Evolutionary conservation across 2,329 filamentous ascomycete genomes (phyloP).

Genomic region (Fusarium subtropicale): DNA sequence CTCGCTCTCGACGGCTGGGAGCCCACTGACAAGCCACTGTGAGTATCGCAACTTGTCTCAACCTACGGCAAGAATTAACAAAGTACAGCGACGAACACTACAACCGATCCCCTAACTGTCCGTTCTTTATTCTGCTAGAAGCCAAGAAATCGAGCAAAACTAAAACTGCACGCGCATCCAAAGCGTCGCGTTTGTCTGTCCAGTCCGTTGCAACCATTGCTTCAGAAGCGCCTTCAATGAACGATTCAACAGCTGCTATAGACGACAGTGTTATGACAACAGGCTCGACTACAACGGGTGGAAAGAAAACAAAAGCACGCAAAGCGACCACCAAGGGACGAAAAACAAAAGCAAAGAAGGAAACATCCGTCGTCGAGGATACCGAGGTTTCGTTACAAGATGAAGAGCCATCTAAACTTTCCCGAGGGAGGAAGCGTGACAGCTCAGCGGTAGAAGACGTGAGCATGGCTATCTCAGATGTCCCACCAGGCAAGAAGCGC

Average conservation of each 20-base stretch:
- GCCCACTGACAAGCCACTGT: conserved; percentile 88
- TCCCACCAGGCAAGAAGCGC: conserved; percentile 69
- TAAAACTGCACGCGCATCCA: conserved; percentile 71
- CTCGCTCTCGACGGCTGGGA: conserved; percentile 96
- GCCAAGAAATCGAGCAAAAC: conserved; percentile 67
- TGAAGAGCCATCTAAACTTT: conserved; percentile 51
- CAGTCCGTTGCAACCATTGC: conserved; percentile 66
- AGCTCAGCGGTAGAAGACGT: conserved; percentile 70
- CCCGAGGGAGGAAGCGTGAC: conserved; percentile 70
- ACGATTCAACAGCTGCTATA: conserved; percentile 61
- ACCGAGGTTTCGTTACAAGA: conserved; percentile 44
- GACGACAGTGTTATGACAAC: conserved; percentile 72
- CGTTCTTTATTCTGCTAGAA: conserved; percentile 80
- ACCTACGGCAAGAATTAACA: conserved; percentile 41
- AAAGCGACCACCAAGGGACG: conserved; percentile 57
- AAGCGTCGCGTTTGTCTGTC: conserved; percentile 73
- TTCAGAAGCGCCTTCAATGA: conserved; percentile 62
- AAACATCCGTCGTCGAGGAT: conserved; percentile 62
- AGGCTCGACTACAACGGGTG: conserved; percentile 67
- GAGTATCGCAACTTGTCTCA: conserved; percentile 52
- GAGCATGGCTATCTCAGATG: conserved; percentile 56
- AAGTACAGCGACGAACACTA: conserved; percentile 81
- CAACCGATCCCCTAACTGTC: conserved; percentile 80
- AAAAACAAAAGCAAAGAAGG: conserved; percentile 61
- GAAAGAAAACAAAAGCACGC: conserved; percentile 68